These are phyloP conservation scores for Tuber indicum DNA, from an alignment of 495 filamentous ascomycete species.

Conservation along the genomic window DNA sequence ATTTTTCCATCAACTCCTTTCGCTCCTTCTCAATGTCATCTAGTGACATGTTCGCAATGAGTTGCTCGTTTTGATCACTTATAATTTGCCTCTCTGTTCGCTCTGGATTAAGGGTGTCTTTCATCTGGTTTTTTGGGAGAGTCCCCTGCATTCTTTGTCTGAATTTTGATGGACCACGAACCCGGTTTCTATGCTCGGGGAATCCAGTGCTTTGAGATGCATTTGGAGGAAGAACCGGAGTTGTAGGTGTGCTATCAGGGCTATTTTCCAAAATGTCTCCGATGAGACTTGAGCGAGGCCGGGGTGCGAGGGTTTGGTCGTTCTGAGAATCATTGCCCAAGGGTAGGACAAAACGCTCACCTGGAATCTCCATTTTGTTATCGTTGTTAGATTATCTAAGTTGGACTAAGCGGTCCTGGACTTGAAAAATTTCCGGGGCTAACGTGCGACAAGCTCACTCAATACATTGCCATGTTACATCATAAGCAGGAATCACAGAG, in stretches of 20 bases:
- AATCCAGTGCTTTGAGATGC: constrained; percentile 61
- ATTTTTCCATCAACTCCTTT: constrained; percentile 60
- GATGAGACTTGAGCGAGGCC: constrained; percentile 48
- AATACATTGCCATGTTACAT: background rate
- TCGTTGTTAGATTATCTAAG: constrained; percentile 4
- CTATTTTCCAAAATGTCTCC: constrained; percentile 71
- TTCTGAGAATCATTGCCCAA: constrained; percentile 43
- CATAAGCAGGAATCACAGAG: background rate
- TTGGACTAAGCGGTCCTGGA: background rate
- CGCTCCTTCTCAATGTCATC: constrained; percentile 72
- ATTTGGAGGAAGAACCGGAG: constrained; percentile 57
- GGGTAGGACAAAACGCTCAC: constrained; percentile 56
- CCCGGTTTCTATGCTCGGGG: constrained; percentile 73
- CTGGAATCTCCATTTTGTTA: constrained; percentile 52
- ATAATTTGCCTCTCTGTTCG: constrained; percentile 59
- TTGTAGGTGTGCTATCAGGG: constrained; percentile 49
- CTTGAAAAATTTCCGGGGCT: background rate
- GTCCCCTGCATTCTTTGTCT: constrained; percentile 56
- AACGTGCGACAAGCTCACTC: background rate
- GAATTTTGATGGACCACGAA: constrained; percentile 61
- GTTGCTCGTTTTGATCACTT: constrained; percentile 70
- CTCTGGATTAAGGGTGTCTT: constrained; percentile 11
- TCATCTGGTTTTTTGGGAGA: constrained; percentile 22
- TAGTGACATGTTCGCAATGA: constrained; percentile 70
- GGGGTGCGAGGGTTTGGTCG: constrained; percentile 20